These are phyloP conservation scores for Aureobasidium lini DNA, from an alignment of 2,329 filamentous ascomycete genomes.

Conservation along the genomic window DNA sequence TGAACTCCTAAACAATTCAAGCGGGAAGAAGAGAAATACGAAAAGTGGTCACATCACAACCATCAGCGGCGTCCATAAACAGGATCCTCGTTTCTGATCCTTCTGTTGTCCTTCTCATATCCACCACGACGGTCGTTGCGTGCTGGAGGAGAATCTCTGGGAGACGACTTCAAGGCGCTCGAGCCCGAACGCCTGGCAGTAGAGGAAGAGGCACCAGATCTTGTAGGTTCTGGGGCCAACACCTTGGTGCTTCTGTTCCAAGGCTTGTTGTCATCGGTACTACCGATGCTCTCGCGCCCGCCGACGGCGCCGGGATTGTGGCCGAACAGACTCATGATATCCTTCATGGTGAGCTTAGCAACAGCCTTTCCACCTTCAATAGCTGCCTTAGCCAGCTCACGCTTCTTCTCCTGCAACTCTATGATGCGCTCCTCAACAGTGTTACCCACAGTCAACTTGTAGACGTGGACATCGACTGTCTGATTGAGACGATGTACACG, in stretches of 20 bases:
- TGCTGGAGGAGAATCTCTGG: not conserved
- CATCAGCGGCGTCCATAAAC: slow-evolving; percentile 30
- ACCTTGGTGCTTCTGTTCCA: slow-evolving; percentile 33
- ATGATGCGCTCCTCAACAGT: slow-evolving; percentile 92
- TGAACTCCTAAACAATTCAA: not conserved
- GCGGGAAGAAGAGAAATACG: slow-evolving; percentile 4
- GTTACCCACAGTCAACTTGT: slow-evolving; percentile 79
- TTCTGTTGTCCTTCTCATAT: slow-evolving; percentile 19
- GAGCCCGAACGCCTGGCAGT: slow-evolving; percentile 6
- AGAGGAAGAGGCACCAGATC: not conserved
- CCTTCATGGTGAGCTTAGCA: slow-evolving; percentile 82
- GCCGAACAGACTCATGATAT: slow-evolving; percentile 85
- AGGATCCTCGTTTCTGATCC: slow-evolving; percentile 25
- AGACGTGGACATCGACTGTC: slow-evolving; percentile 88
- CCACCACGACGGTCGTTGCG: slow-evolving; percentile 14
- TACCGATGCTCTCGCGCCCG: slow-evolving; percentile 16
- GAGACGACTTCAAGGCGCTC: not conserved
- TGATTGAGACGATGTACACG: slow-evolving; percentile 97
- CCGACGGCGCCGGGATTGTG: slow-evolving; percentile 51
- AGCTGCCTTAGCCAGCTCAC: slow-evolving; percentile 80
- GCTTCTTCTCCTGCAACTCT: slow-evolving; percentile 90
- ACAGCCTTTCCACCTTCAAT: slow-evolving; percentile 76
- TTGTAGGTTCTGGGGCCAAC: slow-evolving; percentile 30
- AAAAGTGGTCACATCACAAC: not conserved
- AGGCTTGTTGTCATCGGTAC: slow-evolving; percentile 24